Conservation (phyloP, 2,329 filamentous ascomycete genomes). For the Talaromyces sp. region DNA sequence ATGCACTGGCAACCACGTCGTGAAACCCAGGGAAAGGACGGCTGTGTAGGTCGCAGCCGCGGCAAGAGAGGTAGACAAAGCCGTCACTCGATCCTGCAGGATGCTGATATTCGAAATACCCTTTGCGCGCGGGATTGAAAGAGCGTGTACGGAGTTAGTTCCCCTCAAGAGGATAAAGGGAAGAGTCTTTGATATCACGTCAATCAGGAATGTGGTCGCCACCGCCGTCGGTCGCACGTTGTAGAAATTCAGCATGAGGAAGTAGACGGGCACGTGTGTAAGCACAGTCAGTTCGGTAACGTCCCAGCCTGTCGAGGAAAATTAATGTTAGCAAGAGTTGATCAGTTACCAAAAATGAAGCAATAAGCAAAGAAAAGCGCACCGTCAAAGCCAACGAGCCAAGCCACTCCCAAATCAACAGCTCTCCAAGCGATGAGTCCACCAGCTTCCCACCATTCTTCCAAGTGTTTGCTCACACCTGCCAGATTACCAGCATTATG, state of each 20-base stretch:
- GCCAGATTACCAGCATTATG: conserved; percentile 62
- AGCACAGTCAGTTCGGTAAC: conserved; percentile 61
- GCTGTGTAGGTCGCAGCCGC: conserved; percentile 69
- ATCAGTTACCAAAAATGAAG: neutral
- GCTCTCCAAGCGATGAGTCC: conserved; percentile 52
- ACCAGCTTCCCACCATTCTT: conserved; percentile 57
- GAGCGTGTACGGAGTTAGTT: conserved; percentile 58
- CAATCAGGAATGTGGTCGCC: conserved; percentile 58
- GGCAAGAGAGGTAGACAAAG: conserved; percentile 60
- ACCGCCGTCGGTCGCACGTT: conserved; percentile 57
- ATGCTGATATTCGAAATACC: conserved; percentile 58
- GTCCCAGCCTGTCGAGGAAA: conserved; percentile 51
- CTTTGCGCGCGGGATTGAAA: conserved; percentile 38
- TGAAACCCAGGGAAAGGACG: conserved; percentile 63
- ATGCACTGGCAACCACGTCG: conserved; percentile 62
- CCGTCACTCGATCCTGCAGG: conserved; percentile 56
- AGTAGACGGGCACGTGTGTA: conserved; percentile 68
- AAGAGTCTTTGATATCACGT: conserved; percentile 61
- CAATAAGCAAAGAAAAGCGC: neutral
- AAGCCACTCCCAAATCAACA: conserved; percentile 64
- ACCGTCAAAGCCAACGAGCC: conserved; percentile 58
- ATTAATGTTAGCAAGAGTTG: neutral
- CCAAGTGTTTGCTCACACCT: conserved; percentile 57
- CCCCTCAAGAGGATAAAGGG: conserved; percentile 72
- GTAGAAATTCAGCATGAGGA: conserved; percentile 75